A percentile compares a stretch with the other conserved stretches of the same genome.
Evolutionary conservation across 2,329 filamentous ascomycete genomes (phyloP).

Genomic region (Keithomyces neogunnii): DNA sequence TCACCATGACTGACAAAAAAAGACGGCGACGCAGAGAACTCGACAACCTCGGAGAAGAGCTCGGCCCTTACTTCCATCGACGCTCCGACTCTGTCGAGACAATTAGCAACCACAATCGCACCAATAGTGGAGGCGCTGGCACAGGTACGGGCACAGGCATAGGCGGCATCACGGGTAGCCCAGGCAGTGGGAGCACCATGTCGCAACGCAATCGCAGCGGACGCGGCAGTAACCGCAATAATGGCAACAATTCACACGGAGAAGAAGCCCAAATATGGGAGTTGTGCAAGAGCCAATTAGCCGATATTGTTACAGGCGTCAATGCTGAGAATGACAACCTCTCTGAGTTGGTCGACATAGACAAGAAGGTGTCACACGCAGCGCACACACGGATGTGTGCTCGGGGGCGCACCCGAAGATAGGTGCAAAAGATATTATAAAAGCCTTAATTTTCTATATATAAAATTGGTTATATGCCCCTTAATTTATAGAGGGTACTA

Average conservation of each 20-base stretch:
- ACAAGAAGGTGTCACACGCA: conserved; percentile 34
- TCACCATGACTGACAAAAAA: conserved; percentile 25
- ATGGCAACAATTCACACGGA: conserved; percentile 29
- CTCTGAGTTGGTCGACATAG: conserved; percentile 27
- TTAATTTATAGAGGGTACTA: too few species aligned
- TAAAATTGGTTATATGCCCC: too few species aligned
- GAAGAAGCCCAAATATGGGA: conserved; percentile 38
- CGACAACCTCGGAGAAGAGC: conserved; percentile 24
- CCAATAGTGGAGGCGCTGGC: conserved; percentile 8
- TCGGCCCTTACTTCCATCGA: conserved; percentile 24
- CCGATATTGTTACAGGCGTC: conserved; percentile 30
- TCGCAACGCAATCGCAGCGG: conserved; percentile 36
- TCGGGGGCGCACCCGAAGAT: too few species aligned
- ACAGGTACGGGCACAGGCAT: not conserved
- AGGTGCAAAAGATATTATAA: too few species aligned
- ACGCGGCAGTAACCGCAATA: conserved; percentile 35
- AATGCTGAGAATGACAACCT: conserved; percentile 35
- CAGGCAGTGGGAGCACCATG: conserved; percentile 20
- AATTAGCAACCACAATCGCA: conserved; percentile 8
- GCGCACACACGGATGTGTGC: too few species aligned
- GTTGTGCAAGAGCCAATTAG: conserved; percentile 27
- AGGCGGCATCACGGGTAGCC: not conserved
- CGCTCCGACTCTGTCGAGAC: conserved; percentile 6
- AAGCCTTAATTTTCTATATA: too few species aligned
- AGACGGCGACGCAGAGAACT: conserved; percentile 23